Conservation (phyloP, 2,329 filamentous ascomycete genomes). For the Fonsecaea pedrosoi region DNA sequence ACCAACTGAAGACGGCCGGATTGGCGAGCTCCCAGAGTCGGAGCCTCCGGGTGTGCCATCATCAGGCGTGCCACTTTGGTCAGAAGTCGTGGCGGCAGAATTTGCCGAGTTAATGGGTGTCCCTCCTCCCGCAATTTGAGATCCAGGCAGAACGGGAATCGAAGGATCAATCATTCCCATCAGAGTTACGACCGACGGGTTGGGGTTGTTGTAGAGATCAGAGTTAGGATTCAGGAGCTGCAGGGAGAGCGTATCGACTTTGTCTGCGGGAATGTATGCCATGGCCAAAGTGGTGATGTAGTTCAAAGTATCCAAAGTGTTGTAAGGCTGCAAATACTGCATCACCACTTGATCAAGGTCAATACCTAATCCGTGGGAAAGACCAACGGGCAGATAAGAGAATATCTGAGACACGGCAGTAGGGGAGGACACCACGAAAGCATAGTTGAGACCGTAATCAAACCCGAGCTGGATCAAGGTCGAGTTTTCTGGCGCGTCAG, state of each 20-base stretch:
- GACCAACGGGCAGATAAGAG: constrained; percentile 72
- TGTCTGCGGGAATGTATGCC: constrained; percentile 74
- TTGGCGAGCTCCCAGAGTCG: constrained; percentile 51
- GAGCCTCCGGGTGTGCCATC: constrained; percentile 58
- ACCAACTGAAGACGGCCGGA: constrained; percentile 59
- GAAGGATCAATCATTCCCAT: constrained; percentile 83
- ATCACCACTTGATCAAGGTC: constrained; percentile 42
- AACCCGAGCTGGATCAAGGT: constrained; percentile 85
- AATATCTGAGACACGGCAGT: constrained; percentile 86
- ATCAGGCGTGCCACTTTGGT: constrained; percentile 46
- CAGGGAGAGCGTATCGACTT: constrained; percentile 71
- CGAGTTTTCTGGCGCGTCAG: constrained; percentile 66
- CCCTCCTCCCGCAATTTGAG: constrained; percentile 49
- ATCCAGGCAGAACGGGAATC: constrained; percentile 70
- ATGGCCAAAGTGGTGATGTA: constrained; percentile 84
- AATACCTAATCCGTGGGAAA: constrained; percentile 67
- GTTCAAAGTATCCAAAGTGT: constrained; percentile 65
- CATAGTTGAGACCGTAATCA: constrained; percentile 78
- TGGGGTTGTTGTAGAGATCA: constrained; percentile 73
- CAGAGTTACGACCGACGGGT: constrained; percentile 71
- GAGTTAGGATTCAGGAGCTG: constrained; percentile 75
- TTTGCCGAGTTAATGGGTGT: constrained; percentile 46
- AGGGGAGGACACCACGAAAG: constrained; percentile 75
- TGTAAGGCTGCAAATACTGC: constrained; percentile 43
- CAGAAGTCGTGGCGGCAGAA: constrained; percentile 43